Evolutionary conservation across 2,329 filamentous ascomycete genomes (phyloP), one percentile per base, ranked within the genome.

Genomic region (Alternaria dauci): DNA sequence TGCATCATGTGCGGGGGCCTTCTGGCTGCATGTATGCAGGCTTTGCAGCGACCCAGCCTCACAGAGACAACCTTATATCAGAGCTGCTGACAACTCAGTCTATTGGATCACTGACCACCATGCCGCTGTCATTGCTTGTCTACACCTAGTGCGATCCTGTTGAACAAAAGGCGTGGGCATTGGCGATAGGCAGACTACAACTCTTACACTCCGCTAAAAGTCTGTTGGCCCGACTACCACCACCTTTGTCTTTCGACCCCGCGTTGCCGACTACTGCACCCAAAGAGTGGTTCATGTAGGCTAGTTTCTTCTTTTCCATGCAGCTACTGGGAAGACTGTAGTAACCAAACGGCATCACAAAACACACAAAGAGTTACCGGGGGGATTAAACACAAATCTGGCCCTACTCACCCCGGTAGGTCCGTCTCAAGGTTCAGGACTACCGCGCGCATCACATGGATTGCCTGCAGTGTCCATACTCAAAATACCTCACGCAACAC

Each of bases 321-420:
- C 46, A 18, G 20, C 46, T 50, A 50, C 46, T 30, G 14, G 32
- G 23, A 25, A 18, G 4, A 11, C 12, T 48, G 12, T 11, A 30
- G 30, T 25, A 50, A 32, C 20, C 46, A 25, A 50, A 50, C 30
- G 30, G 46, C 46, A 50, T 50, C 46, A 25, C 46, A 50, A 50
- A 38, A n/a, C 14, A 36, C 1, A 6, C 46, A 50, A 25, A 36
- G 46, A 36, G 30, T 48, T 48, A 34, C 28, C 30, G 30, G 46
- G 46, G 30, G 38, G 32, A 36, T 36, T 50, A 20, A 50, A 30
- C 25, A 20, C 14, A 36, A 18, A 30, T n/a, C 46, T 36, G 20
- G 18, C 46, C 46, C 46, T 26, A 36, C 32, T 50, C 34, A 50
- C 46, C 46, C 20, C 25, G 30, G 46, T 50, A 50, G 18, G 46